A percentile compares a stretch with the other conserved stretches of the same genome.
Evolutionary conservation across 139 green algal genomes (phyloP).

Genomic region (Picochlorum sp.): DNA sequence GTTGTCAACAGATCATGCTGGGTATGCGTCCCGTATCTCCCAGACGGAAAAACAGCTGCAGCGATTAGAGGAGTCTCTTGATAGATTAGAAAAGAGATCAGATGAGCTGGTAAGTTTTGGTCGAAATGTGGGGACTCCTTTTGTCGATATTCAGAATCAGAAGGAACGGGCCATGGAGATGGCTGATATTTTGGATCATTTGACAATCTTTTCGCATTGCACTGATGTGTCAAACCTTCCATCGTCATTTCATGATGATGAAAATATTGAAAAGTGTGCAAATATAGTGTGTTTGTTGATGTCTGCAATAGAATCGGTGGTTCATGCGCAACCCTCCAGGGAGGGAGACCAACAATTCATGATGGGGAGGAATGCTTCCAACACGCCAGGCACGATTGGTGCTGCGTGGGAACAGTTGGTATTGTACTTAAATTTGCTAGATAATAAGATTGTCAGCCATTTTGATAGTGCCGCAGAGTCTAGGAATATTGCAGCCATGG

Average conservation of each 20-base stretch:
- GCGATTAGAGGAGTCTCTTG: not conserved
- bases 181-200: constrained; percentile 22
- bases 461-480: constrained; percentile 48
- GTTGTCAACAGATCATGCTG: not conserved
- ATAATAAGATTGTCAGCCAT: constrained; percentile 48
- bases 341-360: not conserved
- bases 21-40: not conserved
- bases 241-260: constrained; percentile 43
- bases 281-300: constrained; percentile 1
- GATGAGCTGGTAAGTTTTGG: constrained; percentile 7
- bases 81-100: not conserved
- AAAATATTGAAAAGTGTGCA: constrained; percentile 40
- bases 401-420: constrained; percentile 35
- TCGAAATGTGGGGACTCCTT: not conserved
- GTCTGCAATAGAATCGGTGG: not conserved
- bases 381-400: constrained; percentile 12
- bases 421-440: constrained; percentile 48
- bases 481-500: constrained; percentile 41
- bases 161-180: constrained; percentile 29
- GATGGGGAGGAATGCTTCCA: not conserved
- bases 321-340: not conserved
- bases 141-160: constrained; percentile 24
- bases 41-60: not conserved
- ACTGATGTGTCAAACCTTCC: constrained; percentile 35
- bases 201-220: constrained; percentile 36